Evolutionary conservation across 73 alveolate species (phyloP).

Genomic region (Halteria grandinella): DNA sequence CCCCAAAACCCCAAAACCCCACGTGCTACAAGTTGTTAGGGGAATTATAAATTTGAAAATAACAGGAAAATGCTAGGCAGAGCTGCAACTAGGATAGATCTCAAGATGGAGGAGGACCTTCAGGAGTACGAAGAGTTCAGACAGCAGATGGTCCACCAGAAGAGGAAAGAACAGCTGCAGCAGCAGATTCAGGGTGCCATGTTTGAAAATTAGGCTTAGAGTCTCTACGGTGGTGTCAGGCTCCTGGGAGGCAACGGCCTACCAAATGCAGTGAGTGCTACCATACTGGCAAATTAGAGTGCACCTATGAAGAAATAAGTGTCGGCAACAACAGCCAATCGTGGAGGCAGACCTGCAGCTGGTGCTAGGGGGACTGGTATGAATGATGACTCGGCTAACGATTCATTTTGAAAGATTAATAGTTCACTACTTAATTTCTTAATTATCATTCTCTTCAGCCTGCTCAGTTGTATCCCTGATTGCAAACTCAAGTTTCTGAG

Average conservation of each 20-base stretch:
- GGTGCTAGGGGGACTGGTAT: conserved; percentile 8
- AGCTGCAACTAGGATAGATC: conserved; percentile 68
- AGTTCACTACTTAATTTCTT: neutral
- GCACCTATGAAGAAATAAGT: no score
- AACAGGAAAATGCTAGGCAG: conserved; percentile 60
- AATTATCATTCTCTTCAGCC: neutral
- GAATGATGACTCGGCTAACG: conserved; percentile 50
- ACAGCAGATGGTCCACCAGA: conserved; percentile 1
- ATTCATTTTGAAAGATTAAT: conserved; percentile 26
- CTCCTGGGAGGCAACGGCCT: no score
- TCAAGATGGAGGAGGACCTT: conserved; percentile 63
- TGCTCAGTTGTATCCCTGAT: conserved; percentile 4
- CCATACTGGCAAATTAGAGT: no score
- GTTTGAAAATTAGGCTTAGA: no score
- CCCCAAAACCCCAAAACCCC: no score
- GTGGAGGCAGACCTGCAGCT: no score
- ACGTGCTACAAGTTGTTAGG: no score
- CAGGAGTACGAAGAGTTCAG: conserved; percentile 65
- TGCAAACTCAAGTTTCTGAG: conserved; percentile 5
- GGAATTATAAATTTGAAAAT: conserved; percentile 35
- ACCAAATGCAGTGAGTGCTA: no score
- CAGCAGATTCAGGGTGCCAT: no score
- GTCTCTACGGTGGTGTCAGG: no score
- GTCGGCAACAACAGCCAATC: no score
- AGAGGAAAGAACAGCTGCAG: conserved; percentile 13